A percentile compares a stretch with the other conserved stretches of the same genome.
Conservation (phyloP, 225 moss, liverwort and hornwort species). For the Bryum argenteum region DNA sequence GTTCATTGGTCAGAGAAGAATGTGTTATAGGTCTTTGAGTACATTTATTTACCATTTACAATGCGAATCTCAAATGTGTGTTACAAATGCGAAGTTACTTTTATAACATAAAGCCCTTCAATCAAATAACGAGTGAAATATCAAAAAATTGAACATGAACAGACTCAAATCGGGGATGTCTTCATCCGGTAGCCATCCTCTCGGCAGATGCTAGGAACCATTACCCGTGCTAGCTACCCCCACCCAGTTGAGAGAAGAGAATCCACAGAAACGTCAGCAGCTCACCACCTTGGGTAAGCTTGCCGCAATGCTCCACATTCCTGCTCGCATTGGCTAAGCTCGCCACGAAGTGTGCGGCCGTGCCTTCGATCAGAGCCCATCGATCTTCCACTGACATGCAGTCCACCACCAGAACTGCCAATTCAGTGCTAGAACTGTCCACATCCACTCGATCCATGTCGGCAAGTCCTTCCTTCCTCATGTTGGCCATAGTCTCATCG, state of each 20-base stretch:
- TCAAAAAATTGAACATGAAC: no score
- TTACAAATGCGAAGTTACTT: no score
- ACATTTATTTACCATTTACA: no score
- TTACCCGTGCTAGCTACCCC: background rate
- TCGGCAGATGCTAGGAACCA: no score
- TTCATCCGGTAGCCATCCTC: no score
- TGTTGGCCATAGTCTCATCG: background rate
- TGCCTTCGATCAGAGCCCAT: constrained; percentile 1
- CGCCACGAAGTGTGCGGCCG: constrained; percentile 16
- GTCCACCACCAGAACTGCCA: constrained; percentile 18
- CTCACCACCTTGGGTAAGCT: constrained; percentile 24
- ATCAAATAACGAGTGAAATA: no score
- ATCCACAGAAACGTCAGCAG: constrained; percentile 14
- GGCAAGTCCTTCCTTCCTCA: constrained; percentile 13
- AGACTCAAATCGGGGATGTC: no score
- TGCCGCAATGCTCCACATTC: constrained; percentile 17
- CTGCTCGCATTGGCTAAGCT: background rate
- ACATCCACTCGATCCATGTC: background rate
- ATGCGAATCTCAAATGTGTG: no score
- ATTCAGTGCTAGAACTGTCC: background rate
- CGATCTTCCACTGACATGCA: constrained; percentile 14
- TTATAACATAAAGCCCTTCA: no score
- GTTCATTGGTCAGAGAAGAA: no score
- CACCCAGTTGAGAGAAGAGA: constrained; percentile 18
- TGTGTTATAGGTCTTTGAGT: no score